phyloP scores from a whole-genome alignment of 2,329 filamentous ascomycete species.

The Graphilbum fragrans region DNA sequence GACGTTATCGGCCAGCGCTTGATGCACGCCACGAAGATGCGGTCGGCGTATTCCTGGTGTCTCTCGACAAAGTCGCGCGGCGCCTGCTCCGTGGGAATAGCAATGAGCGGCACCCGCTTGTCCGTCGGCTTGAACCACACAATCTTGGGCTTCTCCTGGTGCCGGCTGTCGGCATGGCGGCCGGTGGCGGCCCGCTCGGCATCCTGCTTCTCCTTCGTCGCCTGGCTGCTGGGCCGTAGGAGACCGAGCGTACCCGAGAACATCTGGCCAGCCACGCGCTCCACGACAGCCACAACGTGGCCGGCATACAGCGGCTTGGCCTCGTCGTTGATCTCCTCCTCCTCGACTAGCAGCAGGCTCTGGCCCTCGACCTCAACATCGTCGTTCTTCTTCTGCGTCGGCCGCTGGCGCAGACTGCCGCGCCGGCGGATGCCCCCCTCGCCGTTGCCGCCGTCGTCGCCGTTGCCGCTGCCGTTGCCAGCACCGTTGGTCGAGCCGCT shows the following conservation, averaged over 20 bases:
- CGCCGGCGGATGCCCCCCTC: conserved; percentile 86
- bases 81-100: conserved; percentile 95
- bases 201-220: conserved; percentile 98
- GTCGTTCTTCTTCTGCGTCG: conserved; percentile 99
- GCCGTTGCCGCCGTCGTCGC: conserved; percentile 45
- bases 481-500: conserved; percentile 63
- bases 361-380: conserved; percentile 98
- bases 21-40: conserved; percentile 97
- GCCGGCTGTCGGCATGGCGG: conserved; percentile 66
- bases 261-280: conserved; percentile 96
- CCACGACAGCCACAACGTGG: conserved; percentile 93
- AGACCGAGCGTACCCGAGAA: conserved; percentile 94
- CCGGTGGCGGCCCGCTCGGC: conserved; percentile 72
- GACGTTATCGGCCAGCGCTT: conserved; percentile 99
- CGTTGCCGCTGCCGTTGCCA: conserved; percentile 48
- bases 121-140: conserved; percentile 99
- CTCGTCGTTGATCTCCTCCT: conserved; percentile 97
- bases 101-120: conserved; percentile 95
- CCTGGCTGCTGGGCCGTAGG: conserved; percentile 90
- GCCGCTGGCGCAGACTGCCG: conserved; percentile 89
- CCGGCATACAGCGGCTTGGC: conserved; percentile 95
- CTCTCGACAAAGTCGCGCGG: conserved; percentile 97
- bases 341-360: conserved; percentile 89
- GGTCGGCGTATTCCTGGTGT: conserved; percentile 93
- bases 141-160: conserved; percentile 97